A percentile compares a stretch with the other conserved stretches of the same genome.
These are phyloP conservation scores for Leishmania braziliensis DNA, from an alignment of 208 protist genomes.

Conservation along the genomic window DNA sequence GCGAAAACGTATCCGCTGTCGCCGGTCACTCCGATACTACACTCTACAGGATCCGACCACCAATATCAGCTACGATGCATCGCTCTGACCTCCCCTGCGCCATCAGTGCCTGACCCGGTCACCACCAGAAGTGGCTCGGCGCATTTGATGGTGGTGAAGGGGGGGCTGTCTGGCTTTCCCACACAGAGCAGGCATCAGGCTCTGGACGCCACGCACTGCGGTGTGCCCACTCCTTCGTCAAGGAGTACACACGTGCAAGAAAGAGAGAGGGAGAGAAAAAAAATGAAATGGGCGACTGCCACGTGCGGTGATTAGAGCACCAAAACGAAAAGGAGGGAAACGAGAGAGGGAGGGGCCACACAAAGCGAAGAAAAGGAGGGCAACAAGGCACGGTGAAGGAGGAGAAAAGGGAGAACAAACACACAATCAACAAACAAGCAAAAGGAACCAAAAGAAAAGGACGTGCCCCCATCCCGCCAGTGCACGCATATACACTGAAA, in stretches of 20 bases:
- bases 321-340: neutral
- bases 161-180: neutral
- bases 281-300: neutral
- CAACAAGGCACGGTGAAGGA: neutral
- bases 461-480: neutral
- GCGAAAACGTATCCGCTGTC: too few relatives aligned
- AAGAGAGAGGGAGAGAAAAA: neutral
- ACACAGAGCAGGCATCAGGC: neutral
- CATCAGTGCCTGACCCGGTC: neutral
- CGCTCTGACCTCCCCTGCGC: neutral
- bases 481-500: neutral
- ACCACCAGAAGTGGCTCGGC: neutral
- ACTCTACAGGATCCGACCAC: neutral
- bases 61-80: neutral
- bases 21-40: too few relatives aligned
- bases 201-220: neutral
- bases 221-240: neutral
- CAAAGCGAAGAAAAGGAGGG: neutral
- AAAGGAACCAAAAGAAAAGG: neutral
- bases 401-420: neutral
- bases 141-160: neutral
- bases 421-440: neutral
- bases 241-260: neutral
- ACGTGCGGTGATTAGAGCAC: conserved; percentile 2
- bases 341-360: neutral